These are phyloP conservation scores for Pleurotus platypus DNA, from an alignment of 768 basidiomycete genomes.

Conservation along the genomic window DNA sequence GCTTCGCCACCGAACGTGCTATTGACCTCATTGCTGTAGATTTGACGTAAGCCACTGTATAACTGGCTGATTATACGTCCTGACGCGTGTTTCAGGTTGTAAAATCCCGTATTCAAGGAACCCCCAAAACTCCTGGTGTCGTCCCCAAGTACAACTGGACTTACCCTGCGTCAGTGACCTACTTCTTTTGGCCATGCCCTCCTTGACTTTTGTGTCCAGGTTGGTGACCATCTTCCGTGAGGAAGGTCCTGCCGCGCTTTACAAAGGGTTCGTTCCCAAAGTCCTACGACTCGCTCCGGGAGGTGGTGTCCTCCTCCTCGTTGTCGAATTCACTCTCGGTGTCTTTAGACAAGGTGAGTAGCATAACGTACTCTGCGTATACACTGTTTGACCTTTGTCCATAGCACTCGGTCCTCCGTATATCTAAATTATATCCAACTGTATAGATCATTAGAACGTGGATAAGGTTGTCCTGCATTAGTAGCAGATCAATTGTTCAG, in stretches of 20 bases:
- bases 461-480: background rate
- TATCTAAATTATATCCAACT: slow-evolving; percentile 24
- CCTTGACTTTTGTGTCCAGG: background rate
- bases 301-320: slow-evolving; percentile 89
- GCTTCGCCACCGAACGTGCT: background rate
- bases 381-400: background rate
- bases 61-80: background rate
- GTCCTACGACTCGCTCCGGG: slow-evolving; percentile 93
- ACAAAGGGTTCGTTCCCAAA: slow-evolving; percentile 96
- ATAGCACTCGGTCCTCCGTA: slow-evolving; percentile 54
- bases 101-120: slow-evolving; percentile 91
- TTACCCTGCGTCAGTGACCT: slow-evolving; percentile 59
- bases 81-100: slow-evolving; percentile 59
- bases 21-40: slow-evolving; percentile 15
- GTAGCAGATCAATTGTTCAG: too few relatives aligned
- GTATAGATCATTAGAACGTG: slow-evolving; percentile 2
- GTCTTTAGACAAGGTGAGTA: slow-evolving; percentile 68
- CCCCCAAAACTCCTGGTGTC: slow-evolving; percentile 61
- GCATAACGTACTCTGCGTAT: background rate
- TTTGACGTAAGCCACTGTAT: slow-evolving; percentile 24
- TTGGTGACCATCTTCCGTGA: slow-evolving; percentile 78
- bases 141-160: slow-evolving; percentile 92
- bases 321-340: slow-evolving; percentile 84
- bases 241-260: slow-evolving; percentile 82
- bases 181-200: background rate